Conservation (phyloP, 306 rosid genomes). For the Rosa lucieae region DNA sequence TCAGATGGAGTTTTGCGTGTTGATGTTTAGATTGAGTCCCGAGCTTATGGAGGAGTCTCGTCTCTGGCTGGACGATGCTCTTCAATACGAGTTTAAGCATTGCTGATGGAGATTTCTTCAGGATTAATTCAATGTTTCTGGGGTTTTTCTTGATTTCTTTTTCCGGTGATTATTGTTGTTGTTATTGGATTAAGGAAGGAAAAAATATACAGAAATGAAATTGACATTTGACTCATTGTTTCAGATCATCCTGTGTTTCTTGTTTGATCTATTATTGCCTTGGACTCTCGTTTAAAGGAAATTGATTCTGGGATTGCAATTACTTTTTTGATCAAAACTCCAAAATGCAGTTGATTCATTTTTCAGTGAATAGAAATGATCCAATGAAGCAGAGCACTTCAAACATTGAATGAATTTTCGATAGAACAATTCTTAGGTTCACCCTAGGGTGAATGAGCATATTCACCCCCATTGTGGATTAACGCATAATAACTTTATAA, state of each 20-base stretch:
- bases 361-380: background rate
- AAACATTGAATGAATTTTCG: background rate
- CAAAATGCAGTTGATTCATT: background rate
- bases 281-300: background rate
- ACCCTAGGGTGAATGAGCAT: too few relatives aligned
- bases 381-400: slow-evolving; percentile 1
- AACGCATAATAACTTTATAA: too few relatives aligned
- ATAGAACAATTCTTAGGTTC: too few relatives aligned
- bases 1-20: slow-evolving; percentile 83
- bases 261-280: background rate
- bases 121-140: background rate
- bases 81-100: slow-evolving; percentile 47
- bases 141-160: background rate
- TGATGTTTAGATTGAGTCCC: slow-evolving; percentile 92
- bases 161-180: background rate
- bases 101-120: slow-evolving; percentile 10
- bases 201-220: background rate
- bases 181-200: background rate
- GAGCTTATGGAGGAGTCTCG: slow-evolving; percentile 73
- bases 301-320: background rate
- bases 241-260: background rate
- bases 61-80: slow-evolving; percentile 57
- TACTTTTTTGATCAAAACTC: background rate
- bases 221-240: background rate
- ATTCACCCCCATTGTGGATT: too few relatives aligned